Evolutionary conservation across 306 rosid species (phyloP).

Genomic region (Rosa multiflora): DNA sequence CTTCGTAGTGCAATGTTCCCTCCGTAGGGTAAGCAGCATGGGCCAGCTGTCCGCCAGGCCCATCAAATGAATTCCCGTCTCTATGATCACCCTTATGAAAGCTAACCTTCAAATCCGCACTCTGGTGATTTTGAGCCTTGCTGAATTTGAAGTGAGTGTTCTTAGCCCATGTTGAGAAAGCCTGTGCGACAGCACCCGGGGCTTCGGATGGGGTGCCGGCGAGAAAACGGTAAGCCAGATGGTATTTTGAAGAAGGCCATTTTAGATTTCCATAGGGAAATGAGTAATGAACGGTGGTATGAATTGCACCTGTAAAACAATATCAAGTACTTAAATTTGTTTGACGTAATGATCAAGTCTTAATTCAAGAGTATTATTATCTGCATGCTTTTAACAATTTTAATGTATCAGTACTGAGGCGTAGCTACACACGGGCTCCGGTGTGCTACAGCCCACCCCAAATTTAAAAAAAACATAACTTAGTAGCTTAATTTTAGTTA

Average conservation of each 20-base stretch:
- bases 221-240: background rate
- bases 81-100: constrained; percentile 26
- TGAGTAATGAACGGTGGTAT: constrained; percentile 5
- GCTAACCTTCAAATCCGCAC: constrained; percentile 15
- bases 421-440: too few relatives aligned
- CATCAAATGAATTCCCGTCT: constrained; percentile 31
- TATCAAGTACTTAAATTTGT: background rate
- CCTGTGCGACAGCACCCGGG: background rate
- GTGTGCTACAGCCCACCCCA: too few relatives aligned
- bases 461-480: too few relatives aligned
- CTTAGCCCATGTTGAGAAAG: constrained; percentile 30
- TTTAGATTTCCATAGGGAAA: background rate
- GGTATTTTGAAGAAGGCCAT: background rate
- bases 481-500: too few relatives aligned
- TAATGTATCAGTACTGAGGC: too few relatives aligned
- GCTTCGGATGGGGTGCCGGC: background rate
- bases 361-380: background rate
- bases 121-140: background rate
- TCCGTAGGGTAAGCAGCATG: constrained; percentile 7
- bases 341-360: background rate
- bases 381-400: background rate
- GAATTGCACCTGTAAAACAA: background rate
- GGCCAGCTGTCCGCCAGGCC: background rate
- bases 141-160: constrained; percentile 25
- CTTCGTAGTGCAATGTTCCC: constrained; percentile 27